phyloP scores from a whole-genome alignment of 1,139 yeast genomes.

The Zygoascus sp. region DNA sequence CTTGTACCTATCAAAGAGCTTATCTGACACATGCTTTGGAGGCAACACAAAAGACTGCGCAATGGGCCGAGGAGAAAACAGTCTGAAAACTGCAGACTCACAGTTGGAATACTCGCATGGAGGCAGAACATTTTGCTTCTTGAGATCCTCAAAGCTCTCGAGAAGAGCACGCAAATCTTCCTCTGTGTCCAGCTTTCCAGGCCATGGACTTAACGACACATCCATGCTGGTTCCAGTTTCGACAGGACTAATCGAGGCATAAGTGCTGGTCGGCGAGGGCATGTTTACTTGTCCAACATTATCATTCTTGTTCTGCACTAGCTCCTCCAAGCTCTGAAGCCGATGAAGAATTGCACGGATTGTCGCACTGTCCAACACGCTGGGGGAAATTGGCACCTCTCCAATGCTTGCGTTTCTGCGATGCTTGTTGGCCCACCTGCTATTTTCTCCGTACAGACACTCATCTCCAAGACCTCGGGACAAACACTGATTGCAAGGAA shows the following conservation, averaged over 20 bases:
- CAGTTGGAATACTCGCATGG: constrained; percentile 15
- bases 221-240: neutral
- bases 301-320: neutral
- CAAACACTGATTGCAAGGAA: constrained; percentile 15
- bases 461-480: constrained; percentile 11
- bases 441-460: constrained; percentile 14
- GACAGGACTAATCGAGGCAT: neutral
- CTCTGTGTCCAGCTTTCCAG: constrained; percentile 6
- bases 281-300: neutral
- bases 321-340: constrained; percentile 12
- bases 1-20: constrained; percentile 11
- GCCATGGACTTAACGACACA: neutral
- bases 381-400: neutral
- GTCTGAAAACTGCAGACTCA: neutral
- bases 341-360: constrained; percentile 10
- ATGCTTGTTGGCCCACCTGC: constrained; percentile 13
- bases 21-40: constrained; percentile 13
- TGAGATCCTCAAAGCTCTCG: constrained; percentile 10
- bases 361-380: neutral
- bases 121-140: constrained; percentile 13
- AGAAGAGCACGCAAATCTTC: constrained; percentile 11
- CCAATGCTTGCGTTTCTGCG: neutral
- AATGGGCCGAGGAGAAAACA: neutral
- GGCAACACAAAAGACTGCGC: constrained; percentile 9
- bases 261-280: constrained; percentile 2